Evolutionary conservation across 306 rosid genomes (phyloP).

Genomic region (Corylus heterophylla): DNA sequence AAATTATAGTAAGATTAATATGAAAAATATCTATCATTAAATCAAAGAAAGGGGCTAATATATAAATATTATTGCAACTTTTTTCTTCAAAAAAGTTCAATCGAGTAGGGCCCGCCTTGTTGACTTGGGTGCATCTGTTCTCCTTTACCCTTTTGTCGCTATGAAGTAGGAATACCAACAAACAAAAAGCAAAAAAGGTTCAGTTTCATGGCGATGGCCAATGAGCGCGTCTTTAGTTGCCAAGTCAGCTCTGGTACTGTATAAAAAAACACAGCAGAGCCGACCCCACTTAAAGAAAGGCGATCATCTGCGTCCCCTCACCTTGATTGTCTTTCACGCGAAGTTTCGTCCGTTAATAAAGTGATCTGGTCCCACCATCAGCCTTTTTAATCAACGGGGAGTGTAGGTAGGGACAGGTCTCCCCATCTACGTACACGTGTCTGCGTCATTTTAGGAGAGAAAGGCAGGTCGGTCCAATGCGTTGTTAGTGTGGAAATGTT

Average conservation of each 20-base stretch:
- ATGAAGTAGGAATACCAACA: neutral
- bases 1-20: too few species aligned
- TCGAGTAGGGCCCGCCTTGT: too few species aligned
- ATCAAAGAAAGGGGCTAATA: too few species aligned
- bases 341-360: constrained; percentile 5
- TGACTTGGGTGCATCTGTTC: neutral
- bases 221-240: too few species aligned
- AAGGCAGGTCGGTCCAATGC: neutral
- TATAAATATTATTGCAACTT: too few species aligned
- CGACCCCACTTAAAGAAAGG: neutral
- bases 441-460: neutral
- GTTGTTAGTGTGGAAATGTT: neutral
- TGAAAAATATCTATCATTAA: too few species aligned
- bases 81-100: too few species aligned
- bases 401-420: neutral
- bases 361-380: neutral
- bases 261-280: neutral
- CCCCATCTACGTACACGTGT: neutral
- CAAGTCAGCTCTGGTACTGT: too few species aligned
- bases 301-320: neutral
- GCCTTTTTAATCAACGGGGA: neutral
- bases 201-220: neutral
- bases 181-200: neutral
- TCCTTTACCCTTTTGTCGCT: neutral
- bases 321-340: constrained; percentile 26